Conservation (phyloP, 495 filamentous ascomycete species). For the Podospora appendiculata region DNA sequence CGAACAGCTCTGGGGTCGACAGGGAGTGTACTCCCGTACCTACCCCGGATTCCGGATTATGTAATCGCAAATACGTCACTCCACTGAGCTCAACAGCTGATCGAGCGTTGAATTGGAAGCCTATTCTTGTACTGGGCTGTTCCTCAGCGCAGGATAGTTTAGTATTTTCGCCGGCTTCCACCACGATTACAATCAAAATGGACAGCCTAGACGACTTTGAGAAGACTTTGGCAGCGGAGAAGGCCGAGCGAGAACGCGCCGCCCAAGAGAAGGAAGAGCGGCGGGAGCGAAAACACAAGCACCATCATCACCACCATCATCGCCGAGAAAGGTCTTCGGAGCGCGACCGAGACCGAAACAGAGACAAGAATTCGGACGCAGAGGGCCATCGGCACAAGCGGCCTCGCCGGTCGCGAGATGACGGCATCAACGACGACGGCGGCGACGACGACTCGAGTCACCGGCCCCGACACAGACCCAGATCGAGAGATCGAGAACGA, state of each 20-base stretch:
- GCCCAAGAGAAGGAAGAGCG: conserved; percentile 28
- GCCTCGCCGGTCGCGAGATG: conserved; percentile 33
- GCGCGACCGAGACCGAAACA: conserved; percentile 20
- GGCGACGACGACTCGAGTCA: conserved; percentile 30
- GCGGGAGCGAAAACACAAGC: conserved; percentile 34
- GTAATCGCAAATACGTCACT: background rate
- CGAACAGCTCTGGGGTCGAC: no score
- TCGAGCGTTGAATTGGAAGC: background rate
- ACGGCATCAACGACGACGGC: conserved; percentile 25
- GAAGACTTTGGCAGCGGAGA: conserved; percentile 45
- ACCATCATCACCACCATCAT: conserved; percentile 25
- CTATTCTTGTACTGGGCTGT: background rate
- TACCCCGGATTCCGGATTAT: background rate
- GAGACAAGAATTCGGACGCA: conserved; percentile 16
- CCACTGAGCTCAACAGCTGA: background rate
- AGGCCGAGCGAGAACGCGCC: conserved; percentile 35
- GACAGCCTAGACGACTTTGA: conserved; percentile 48
- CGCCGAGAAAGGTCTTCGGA: conserved; percentile 36
- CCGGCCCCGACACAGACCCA: conserved; percentile 19
- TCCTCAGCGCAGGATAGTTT: no score
- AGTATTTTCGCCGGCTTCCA: background rate
- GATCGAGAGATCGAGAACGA: conserved; percentile 10
- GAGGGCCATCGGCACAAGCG: conserved; percentile 5
- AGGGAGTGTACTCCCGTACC: no score
- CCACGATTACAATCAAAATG: conserved; percentile 21